phyloP scores from a whole-genome alignment of 2,329 filamentous ascomycete species.

The Colletotrichum sp. region DNA sequence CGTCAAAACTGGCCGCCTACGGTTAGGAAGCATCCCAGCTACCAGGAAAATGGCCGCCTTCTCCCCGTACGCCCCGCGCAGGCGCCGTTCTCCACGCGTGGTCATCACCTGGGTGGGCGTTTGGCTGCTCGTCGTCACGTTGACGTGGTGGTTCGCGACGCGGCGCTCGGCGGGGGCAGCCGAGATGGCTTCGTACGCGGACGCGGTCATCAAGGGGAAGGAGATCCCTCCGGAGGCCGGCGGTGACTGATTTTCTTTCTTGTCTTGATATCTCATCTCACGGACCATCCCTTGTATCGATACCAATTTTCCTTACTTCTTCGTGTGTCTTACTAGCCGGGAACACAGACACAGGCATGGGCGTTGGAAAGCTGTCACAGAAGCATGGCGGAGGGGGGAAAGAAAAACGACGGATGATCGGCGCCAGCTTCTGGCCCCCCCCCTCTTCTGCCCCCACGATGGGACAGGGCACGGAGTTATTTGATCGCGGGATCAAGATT shows the following conservation, averaged over 20 bases:
- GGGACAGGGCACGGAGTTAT: neutral
- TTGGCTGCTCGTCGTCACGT: constrained; percentile 15
- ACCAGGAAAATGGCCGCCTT: constrained; percentile 2
- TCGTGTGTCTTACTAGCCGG: neutral
- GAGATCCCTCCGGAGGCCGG: constrained; percentile 3
- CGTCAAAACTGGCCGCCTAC: neutral
- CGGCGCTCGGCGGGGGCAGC: neutral
- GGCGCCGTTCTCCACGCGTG: constrained; percentile 9
- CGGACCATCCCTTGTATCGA: neutral
- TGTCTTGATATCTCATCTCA: neutral
- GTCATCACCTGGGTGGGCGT: constrained; percentile 18
- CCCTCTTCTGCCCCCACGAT: neutral
- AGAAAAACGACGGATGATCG: neutral
- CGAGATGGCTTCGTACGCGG: neutral
- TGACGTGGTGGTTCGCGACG: constrained; percentile 19
- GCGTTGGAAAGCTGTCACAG: neutral
- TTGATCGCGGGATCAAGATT: neutral
- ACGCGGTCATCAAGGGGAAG: constrained; percentile 15
- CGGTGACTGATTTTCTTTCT: neutral
- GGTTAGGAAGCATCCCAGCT: neutral
- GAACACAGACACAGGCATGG: neutral
- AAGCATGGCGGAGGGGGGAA: neutral
- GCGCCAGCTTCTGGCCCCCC: neutral
- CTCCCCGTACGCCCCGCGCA: constrained; percentile 17
- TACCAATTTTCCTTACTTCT: neutral